Evolutionary conservation across 768 basidiomycete species (phyloP), one percentile per base, ranked within the genome.

Genomic region (Pleurotus giganteus): DNA sequence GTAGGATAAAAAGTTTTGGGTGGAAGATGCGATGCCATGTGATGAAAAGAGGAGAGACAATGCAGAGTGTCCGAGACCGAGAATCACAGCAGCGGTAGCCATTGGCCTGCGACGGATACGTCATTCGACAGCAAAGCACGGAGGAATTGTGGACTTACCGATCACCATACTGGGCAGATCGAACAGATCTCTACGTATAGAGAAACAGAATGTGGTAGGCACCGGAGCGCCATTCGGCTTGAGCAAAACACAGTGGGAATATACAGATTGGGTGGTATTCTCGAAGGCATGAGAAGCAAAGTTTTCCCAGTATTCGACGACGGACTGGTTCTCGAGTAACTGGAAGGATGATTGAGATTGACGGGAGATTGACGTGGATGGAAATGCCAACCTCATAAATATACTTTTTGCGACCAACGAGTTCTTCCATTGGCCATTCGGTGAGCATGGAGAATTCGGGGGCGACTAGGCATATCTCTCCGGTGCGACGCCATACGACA

Each of bases 201-300:
- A 94, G 68, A 97, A 97, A 69, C 95, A 97, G 71, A 96, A 96
- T 19, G 96, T 91, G 46, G 94, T 88, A 41, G 92, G 90, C 24
- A 98, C 84, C 1, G 91, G 91, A 2, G 85, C 82, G 13, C 92
- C 91, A 24, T 81, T 81, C 4, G 91, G 89, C 66, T 94, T 94
- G 59, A 95, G 80, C 41, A 97, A 69, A 27, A 94, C 90, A 58
- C 93, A 94, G 63, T 94, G 90, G 56, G 91, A 90, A 69, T 94
- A 95, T 51, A 98, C 92, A 1, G 92, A 91, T 72, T 94, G 94
- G 32, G 94, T 92, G 49, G 94, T 93, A 71, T 94, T 97, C 69
- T 99, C 96, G 63, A 99, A 99, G 5, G 97, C 96, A 70, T 98
- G 94, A 47, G 88, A 85, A 24, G 93, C 92, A 68, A 98, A 98